phyloP scores from a whole-genome alignment of 2,329 filamentous ascomycete species.

The Fusarium algeriense region DNA sequence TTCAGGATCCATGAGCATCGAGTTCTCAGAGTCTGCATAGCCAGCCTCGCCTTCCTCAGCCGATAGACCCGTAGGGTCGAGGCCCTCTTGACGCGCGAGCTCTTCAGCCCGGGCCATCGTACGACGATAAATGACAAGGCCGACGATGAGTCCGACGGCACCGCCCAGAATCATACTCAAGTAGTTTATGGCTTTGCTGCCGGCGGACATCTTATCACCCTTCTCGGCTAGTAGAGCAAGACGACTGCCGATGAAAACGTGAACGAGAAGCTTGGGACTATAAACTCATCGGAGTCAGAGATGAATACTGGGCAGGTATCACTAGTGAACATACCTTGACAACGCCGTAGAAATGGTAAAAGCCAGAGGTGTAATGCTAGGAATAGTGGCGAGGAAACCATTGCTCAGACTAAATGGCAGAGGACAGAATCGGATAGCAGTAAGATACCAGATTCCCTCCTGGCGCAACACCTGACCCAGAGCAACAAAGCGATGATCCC shows the following conservation, averaged over 20 bases:
- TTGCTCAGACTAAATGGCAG: slow-evolving; percentile 94
- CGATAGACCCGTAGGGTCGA: slow-evolving; percentile 36
- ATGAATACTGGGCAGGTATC: not conserved
- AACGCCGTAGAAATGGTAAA: slow-evolving; percentile 87
- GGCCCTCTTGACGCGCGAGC: slow-evolving; percentile 62
- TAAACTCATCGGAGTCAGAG: slow-evolving; percentile 13
- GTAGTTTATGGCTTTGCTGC: slow-evolving; percentile 86
- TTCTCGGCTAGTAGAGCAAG: slow-evolving; percentile 86
- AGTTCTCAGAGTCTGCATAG: slow-evolving; percentile 61
- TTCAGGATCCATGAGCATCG: slow-evolving; percentile 59
- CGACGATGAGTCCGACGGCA: slow-evolving; percentile 78
- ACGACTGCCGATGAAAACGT: slow-evolving; percentile 90
- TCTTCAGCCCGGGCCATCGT: slow-evolving; percentile 73
- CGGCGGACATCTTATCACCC: slow-evolving; percentile 83
- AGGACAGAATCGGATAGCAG: slow-evolving; percentile 93
- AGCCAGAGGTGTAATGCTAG: slow-evolving; percentile 80
- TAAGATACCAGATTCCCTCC: slow-evolving; percentile 88
- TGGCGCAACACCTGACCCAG: slow-evolving; percentile 88
- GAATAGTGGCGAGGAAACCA: slow-evolving; percentile 93
- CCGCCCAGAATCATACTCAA: slow-evolving; percentile 80
- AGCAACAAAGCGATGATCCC: slow-evolving; percentile 89
- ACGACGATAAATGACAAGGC: slow-evolving; percentile 84
- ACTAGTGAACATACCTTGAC: slow-evolving; percentile 63
- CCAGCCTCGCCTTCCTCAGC: slow-evolving; percentile 52
- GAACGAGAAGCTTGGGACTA: slow-evolving; percentile 87